These are phyloP conservation scores for Lachnellula hyalina DNA, from an alignment of 2,329 filamentous ascomycete species.

Conservation along the genomic window DNA sequence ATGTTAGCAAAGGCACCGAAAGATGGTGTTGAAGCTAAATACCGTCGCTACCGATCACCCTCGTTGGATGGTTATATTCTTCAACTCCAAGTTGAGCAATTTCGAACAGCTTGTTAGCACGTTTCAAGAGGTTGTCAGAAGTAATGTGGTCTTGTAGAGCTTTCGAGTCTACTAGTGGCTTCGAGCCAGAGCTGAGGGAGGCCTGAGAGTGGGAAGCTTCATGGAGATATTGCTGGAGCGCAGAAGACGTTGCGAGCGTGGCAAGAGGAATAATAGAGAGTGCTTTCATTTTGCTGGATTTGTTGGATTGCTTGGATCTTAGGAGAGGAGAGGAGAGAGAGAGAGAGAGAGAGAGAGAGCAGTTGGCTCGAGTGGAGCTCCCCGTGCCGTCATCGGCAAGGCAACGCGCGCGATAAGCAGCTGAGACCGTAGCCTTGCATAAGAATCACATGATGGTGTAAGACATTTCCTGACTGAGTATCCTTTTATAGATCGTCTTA, in stretches of 20 bases:
- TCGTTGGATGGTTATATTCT: conserved; percentile 63
- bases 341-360: neutral
- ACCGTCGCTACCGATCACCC: conserved; percentile 65
- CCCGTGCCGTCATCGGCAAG: neutral
- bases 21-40: conserved; percentile 9
- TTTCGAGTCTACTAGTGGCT: conserved; percentile 41
- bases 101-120: conserved; percentile 56
- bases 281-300: conserved; percentile 7
- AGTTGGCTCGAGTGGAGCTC: neutral
- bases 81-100: conserved; percentile 54
- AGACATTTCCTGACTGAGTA: neutral
- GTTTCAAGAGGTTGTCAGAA: conserved; percentile 48
- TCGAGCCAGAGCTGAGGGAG: neutral
- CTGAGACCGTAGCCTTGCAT: neutral
- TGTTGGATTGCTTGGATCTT: neutral
- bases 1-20: conserved; percentile 11
- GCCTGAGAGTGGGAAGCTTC: neutral
- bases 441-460: neutral
- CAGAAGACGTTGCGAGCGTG: conserved; percentile 7
- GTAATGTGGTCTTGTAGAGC: conserved; percentile 53
- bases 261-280: conserved; percentile 3
- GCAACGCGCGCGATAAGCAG: neutral
- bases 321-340: neutral
- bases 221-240: conserved; percentile 9
- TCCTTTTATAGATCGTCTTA: neutral